Percentiles rank a stretch among this genome's conserved stretches.
Conservation (phyloP, 805 yeast species). For the Wickerhamomyces ciferrii region DNA sequence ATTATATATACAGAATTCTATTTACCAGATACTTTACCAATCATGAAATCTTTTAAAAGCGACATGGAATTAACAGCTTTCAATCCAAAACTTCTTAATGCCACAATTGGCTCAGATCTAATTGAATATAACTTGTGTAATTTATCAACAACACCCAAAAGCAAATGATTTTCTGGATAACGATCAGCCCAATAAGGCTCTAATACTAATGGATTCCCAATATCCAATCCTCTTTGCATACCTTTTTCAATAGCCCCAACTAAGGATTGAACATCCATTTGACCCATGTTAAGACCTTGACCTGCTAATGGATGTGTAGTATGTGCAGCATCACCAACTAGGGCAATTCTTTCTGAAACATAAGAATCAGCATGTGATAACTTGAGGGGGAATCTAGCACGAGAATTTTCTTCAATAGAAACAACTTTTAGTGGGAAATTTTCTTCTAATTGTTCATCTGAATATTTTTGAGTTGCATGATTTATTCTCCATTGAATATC, state of each 20-base stretch:
- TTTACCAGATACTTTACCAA: constrained; percentile 45
- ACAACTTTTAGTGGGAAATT: constrained; percentile 63
- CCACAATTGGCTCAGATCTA: constrained; percentile 68
- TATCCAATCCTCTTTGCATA: constrained; percentile 73
- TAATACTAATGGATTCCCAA: constrained; percentile 74
- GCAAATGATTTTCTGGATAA: constrained; percentile 71
- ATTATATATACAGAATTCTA: constrained; percentile 1
- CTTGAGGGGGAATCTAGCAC: constrained; percentile 87
- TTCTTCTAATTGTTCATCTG: constrained; percentile 46
- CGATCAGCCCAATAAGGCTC: constrained; percentile 87
- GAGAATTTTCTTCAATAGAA: constrained; percentile 52
- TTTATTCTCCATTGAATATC: constrained; percentile 73
- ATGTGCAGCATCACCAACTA: constrained; percentile 98
- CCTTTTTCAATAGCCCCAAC: constrained; percentile 68
- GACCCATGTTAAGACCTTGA: constrained; percentile 98
- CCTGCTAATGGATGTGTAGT: constrained; percentile 97
- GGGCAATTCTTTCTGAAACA: constrained; percentile 75
- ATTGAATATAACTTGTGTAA: constrained; percentile 82
- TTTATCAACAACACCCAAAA: constrained; percentile 88
- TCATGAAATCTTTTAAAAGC: constrained; percentile 65
- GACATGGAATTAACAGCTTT: constrained; percentile 58
- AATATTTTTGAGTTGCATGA: constrained; percentile 28
- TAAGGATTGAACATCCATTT: constrained; percentile 77
- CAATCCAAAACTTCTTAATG: constrained; percentile 71
- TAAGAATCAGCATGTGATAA: constrained; percentile 90